Evolutionary conservation across 345 rosid genomes (phyloP), one percentile per base, ranked within the genome.

Genomic region (Populus davidiana): DNA sequence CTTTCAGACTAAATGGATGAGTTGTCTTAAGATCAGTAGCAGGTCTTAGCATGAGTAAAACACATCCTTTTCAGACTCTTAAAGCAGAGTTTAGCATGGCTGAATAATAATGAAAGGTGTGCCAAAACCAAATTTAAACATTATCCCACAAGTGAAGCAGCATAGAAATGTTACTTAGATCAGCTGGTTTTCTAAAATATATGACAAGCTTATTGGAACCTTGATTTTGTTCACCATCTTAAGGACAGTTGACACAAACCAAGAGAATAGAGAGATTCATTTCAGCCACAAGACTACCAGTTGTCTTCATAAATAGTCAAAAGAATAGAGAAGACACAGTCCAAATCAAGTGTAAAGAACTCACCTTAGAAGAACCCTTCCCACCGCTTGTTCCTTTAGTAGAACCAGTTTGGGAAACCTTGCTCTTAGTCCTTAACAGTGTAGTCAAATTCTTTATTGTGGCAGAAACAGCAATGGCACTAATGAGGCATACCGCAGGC

Each of bases 391-490:
- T 73, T 79, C 90, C 98, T 85, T 91, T 94, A 25, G 87, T 68
- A 25, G 96, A 90, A 83, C 92, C 88, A 80, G 86, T 70, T 72
- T 83, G 89, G 70, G 89, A 35, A 78, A 77, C 91, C 86, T 90
- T 96, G 85, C 86, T 82, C 83, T 93, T 94, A 39, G 92, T 72
- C 83, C 99, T 90, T 75, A 89, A 69, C 83, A 96, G 76, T 36
- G 79, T 72, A 29, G 97, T 90, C 81, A 94, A 83, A 81, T 96
- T 92, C 89, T 96, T 96, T 80, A 91, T 76, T 31, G 99, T 90
- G 75, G 98, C 91, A 69, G 99, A 96, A 87, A 92, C 97, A 79
- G 98, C 99, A 85, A 96, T 93, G 31, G 97, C 95, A 85, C 99
- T 92, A 78, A 93, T 93, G 79, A 96, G 91, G 81, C 99, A 96